These are phyloP conservation scores for Talaromyces sp. DNA, from an alignment of 2,329 filamentous ascomycete genomes.

Conservation along the genomic window DNA sequence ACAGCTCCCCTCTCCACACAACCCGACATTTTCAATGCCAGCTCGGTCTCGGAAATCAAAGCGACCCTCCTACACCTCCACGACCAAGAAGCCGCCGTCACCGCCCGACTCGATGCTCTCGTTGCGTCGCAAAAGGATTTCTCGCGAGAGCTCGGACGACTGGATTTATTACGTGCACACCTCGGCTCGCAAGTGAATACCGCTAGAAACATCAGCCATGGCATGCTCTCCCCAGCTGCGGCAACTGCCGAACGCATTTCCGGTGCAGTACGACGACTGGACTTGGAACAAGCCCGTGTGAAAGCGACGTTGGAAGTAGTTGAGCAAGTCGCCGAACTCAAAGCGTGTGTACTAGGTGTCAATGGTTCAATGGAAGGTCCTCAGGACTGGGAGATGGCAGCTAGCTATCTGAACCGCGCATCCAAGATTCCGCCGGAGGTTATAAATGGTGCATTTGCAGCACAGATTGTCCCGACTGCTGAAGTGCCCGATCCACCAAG, in stretches of 20 bases:
- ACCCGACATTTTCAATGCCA: conserved; percentile 63
- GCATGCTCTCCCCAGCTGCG: conserved; percentile 84
- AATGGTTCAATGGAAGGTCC: conserved; percentile 95
- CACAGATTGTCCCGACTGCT: conserved; percentile 88
- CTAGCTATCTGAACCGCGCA: conserved; percentile 81
- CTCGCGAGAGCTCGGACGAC: conserved; percentile 77
- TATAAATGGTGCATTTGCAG: conserved; percentile 79
- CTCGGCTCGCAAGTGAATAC: conserved; percentile 83
- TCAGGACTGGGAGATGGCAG: conserved; percentile 97
- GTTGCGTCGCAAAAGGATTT: conserved; percentile 83
- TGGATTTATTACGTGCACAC: conserved; percentile 85
- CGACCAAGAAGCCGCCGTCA: conserved; percentile 71
- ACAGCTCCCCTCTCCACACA: conserved; percentile 16
- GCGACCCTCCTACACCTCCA: conserved; percentile 73
- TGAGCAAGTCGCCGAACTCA: conserved; percentile 94
- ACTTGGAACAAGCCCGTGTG: conserved; percentile 87
- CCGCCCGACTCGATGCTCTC: conserved; percentile 70
- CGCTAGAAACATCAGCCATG: conserved; percentile 79
- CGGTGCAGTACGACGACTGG: conserved; percentile 79
- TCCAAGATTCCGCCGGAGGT: conserved; percentile 78
- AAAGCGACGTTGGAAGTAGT: conserved; percentile 88
- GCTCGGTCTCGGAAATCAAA: conserved; percentile 75
- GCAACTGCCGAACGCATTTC: conserved; percentile 83
- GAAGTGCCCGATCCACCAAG: conserved; percentile 91
- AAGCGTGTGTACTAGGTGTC: conserved; percentile 91